A percentile compares a stretch with the other conserved stretches of the same genome.
Conservation (phyloP, 2,329 filamentous ascomycete species). For the Fusarium haematococcum region DNA sequence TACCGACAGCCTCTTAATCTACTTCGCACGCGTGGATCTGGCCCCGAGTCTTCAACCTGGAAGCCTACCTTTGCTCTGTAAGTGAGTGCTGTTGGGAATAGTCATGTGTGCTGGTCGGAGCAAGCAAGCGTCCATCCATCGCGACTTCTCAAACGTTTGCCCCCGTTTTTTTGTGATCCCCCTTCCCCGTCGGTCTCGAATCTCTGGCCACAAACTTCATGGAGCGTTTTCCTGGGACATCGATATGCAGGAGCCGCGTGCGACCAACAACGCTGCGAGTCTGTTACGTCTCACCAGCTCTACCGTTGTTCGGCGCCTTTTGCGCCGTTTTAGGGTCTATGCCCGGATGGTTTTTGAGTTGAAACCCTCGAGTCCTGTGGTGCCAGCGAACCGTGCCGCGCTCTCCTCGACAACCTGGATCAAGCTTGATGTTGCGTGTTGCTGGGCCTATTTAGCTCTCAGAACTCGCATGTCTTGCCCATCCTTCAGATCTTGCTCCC, state of each 20-base stretch:
- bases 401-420: constrained; percentile 17
- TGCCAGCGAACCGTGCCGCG: constrained; percentile 23
- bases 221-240: not conserved
- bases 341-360: constrained; percentile 19
- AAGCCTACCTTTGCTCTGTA: constrained; percentile 15
- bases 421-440: not conserved
- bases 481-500: not conserved
- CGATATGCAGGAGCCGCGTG: constrained; percentile 10
- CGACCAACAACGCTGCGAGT: constrained; percentile 11
- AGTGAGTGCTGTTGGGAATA: constrained; percentile 27
- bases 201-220: constrained; percentile 11
- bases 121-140: constrained; percentile 11
- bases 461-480: not conserved
- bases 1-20: constrained; percentile 13
- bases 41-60: not conserved
- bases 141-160: constrained; percentile 9
- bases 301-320: constrained; percentile 9
- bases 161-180: constrained; percentile 10
- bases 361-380: constrained; percentile 17
- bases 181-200: constrained; percentile 3
- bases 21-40: constrained; percentile 12
- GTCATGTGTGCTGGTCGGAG: not conserved
- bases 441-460: not conserved
- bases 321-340: constrained; percentile 27
- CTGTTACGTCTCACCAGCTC: constrained; percentile 12